These are phyloP conservation scores for Aspergillus ellipticus DNA, from an alignment of 495 filamentous ascomycete species.

Conservation along the genomic window DNA sequence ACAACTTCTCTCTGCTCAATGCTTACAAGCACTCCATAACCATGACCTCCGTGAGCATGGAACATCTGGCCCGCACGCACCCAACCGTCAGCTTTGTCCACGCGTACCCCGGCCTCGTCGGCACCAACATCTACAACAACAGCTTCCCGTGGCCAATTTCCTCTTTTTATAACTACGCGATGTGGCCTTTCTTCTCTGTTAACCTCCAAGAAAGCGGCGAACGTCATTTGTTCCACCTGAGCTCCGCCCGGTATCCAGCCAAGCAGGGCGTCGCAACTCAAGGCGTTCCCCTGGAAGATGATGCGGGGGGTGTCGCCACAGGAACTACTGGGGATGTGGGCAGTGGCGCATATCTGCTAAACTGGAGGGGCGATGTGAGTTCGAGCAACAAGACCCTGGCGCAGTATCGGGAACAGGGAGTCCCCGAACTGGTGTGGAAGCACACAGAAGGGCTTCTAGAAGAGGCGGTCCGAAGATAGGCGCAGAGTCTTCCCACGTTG, in stretches of 20 bases:
- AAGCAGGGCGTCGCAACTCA: neutral
- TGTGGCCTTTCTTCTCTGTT: conserved; percentile 7
- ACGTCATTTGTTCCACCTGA: conserved; percentile 7
- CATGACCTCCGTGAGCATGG: conserved; percentile 28
- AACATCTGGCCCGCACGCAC: conserved; percentile 25
- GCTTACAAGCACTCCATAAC: conserved; percentile 25
- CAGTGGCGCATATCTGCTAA: conserved; percentile 8
- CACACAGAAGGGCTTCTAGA: conserved; percentile 4
- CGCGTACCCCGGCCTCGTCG: conserved; percentile 36
- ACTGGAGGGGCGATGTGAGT: conserved; percentile 6
- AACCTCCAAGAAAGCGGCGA: conserved; percentile 10
- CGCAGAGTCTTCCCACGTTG: neutral
- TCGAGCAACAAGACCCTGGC: neutral
- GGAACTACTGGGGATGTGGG: conserved; percentile 1
- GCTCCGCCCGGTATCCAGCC: neutral
- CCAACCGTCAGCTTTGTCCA: conserved; percentile 35
- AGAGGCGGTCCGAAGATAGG: neutral
- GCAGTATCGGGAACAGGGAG: conserved; percentile 4
- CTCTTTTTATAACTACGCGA: neutral
- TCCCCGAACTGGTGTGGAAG: conserved; percentile 1
- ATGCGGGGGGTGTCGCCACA: neutral
- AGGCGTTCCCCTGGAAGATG: neutral
- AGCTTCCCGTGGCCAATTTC: conserved; percentile 4
- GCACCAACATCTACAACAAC: conserved; percentile 20
- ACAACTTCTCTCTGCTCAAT: conserved; percentile 23